Percentiles rank a stretch among this genome's conserved stretches.
These are phyloP conservation scores for Agastache rugosa DNA, from an alignment of 257 asterid species.

Conservation along the genomic window DNA sequence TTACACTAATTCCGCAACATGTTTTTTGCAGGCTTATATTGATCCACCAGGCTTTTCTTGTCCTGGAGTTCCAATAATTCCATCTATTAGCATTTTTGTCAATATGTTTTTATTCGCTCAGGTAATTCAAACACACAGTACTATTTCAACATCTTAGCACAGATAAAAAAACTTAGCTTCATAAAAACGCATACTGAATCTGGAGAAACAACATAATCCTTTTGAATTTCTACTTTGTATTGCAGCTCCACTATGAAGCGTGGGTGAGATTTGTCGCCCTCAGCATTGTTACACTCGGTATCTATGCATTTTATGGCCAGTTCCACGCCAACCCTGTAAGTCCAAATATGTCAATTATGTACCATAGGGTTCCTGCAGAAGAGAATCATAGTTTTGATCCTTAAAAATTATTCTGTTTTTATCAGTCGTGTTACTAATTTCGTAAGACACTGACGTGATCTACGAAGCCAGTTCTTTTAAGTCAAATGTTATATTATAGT, in stretches of 20 bases:
- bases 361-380: constrained; percentile 64
- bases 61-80: constrained; percentile 90
- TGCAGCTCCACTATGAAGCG: constrained; percentile 94
- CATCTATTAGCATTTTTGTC: constrained; percentile 76
- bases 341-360: constrained; percentile 56
- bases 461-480: neutral
- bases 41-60: constrained; percentile 86
- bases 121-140: constrained; percentile 54
- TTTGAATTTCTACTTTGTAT: constrained; percentile 22
- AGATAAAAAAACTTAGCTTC: neutral
- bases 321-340: constrained; percentile 81
- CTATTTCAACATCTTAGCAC: constrained; percentile 13
- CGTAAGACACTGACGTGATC: neutral
- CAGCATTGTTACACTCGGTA: constrained; percentile 64
- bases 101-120: constrained; percentile 91
- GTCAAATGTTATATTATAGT: neutral
- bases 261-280: constrained; percentile 88
- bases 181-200: constrained; percentile 7
- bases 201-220: constrained; percentile 15
- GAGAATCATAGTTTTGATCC: constrained; percentile 47
- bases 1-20: constrained; percentile 20
- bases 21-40: constrained; percentile 53
- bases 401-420: constrained; percentile 24
- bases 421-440: constrained; percentile 15
- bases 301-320: constrained; percentile 90